Conservation (phyloP, 257 asterid species). For the Nicotiana obtusifolia region DNA sequence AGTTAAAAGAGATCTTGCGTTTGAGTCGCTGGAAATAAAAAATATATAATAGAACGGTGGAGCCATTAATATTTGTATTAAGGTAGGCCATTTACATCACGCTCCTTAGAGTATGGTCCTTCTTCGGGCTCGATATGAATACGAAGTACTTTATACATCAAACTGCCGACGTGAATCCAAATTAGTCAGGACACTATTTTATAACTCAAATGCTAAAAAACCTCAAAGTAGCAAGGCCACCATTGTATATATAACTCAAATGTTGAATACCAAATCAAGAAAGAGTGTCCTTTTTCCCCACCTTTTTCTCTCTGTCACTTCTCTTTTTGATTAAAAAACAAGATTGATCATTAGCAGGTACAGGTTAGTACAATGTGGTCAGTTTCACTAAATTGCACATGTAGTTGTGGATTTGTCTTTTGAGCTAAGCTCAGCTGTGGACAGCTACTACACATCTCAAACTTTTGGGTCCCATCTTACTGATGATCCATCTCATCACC, state of each 20-base stretch:
- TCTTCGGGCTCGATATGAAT: no score
- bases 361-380: slow-evolving; percentile 6
- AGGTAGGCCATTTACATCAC: no score
- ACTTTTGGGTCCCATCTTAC: neutral
- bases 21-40: no score
- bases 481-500: neutral
- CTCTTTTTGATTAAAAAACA: neutral
- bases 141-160: no score
- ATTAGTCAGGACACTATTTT: no score
- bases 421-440: neutral
- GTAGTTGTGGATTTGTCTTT: neutral
- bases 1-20: no score
- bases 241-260: neutral
- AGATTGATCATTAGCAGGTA: neutral
- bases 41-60: no score
- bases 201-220: no score
- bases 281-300: neutral
- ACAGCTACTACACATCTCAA: slow-evolving; percentile 8
- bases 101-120: no score
- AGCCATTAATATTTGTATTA: no score
- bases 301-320: neutral
- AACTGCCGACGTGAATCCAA: no score
- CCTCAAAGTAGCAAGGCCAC: neutral
- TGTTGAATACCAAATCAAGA: neutral
- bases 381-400: slow-evolving; percentile 8